Evolutionary conservation across 495 filamentous ascomycete species (phyloP), one percentile per base, ranked within the genome.

Genomic region (Lasiosphaeria hispida): DNA sequence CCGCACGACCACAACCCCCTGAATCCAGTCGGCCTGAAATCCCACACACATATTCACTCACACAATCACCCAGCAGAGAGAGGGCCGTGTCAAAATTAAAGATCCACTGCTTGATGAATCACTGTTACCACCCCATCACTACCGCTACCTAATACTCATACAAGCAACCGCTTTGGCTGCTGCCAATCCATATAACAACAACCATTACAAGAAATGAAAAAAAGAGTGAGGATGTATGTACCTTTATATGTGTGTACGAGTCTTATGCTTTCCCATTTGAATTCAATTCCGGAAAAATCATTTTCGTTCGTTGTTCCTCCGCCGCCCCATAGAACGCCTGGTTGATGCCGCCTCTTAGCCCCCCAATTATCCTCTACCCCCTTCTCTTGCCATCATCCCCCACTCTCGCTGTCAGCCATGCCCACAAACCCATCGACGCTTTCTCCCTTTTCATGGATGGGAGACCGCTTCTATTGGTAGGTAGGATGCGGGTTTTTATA

Each of bases 171-270:
- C 15, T 13, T 23, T 23, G 5, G 23, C 2, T 30, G 23, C 23
- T 30, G 23, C 23, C 23, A 30, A 30, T 30, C 23, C 23, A 30
- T 2, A 30, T 30, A 30, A 30, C 43, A 23, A 47, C 30, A 17
- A 17, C 10, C 43, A 47, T 47, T 47, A 47, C 43, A 47, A 23
- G 43, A 23, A 47, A 30, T 2, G 5, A 30, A 30, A 30, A 30
- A 47, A 47, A 47, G 43, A 47, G 43, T 19, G 43, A 47, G 43
- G 43, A 47, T 47, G 43, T 47, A 47, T 47, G 8, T 47, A 47
- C 43, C 43, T 47, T 47, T 23, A 47, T 19, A 23, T 47, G n/a
- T 44, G n/a, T 11, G 38, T 41, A 41, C 14, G 38, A 41, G 38
- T 13, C 14, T 44, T 14, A 14, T 14, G 14, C 41, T 44, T 44